These are phyloP conservation scores for Cydonia oblonga DNA, from an alignment of 331 rosid species.

Conservation along the genomic window DNA sequence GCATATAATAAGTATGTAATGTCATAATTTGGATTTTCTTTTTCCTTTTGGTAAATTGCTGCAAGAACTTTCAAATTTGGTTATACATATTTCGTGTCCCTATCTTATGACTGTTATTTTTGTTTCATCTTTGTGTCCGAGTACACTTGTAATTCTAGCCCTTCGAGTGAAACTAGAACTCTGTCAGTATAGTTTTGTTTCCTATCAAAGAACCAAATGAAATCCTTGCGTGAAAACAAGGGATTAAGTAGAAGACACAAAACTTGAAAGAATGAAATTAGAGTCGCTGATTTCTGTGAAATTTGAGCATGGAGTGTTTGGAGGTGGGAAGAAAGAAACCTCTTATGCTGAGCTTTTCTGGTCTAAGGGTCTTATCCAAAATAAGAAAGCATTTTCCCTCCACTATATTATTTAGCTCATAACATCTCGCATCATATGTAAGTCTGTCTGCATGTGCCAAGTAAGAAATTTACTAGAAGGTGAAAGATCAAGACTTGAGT, in stretches of 20 bases:
- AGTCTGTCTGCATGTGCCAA: not conserved
- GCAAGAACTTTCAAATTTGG: not conserved
- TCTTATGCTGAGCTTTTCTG: not conserved
- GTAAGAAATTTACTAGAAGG: not conserved
- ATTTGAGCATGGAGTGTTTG: too few species aligned
- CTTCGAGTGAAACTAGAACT: not conserved
- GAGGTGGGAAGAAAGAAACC: too few species aligned
- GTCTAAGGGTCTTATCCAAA: not conserved
- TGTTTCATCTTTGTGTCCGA: not conserved
- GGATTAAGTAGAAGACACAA: not conserved
- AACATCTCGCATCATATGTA: not conserved
- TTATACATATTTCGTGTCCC: not conserved
- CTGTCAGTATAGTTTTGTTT: not conserved
- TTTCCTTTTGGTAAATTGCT: not conserved
- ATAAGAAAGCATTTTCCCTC: not conserved
- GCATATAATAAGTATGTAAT: constrained; percentile 54
- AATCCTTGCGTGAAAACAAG: not conserved
- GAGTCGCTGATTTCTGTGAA: not conserved
- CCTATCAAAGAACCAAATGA: not conserved
- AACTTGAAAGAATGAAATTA: not conserved
- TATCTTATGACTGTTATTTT: not conserved
- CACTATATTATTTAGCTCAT: not conserved
- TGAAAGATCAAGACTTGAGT: not conserved
- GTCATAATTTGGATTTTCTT: not conserved
- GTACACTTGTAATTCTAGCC: not conserved